These are phyloP conservation scores for Pseudoscleropodium purum DNA, from an alignment of 225 moss, liverwort and hornwort species.

Conservation along the genomic window DNA sequence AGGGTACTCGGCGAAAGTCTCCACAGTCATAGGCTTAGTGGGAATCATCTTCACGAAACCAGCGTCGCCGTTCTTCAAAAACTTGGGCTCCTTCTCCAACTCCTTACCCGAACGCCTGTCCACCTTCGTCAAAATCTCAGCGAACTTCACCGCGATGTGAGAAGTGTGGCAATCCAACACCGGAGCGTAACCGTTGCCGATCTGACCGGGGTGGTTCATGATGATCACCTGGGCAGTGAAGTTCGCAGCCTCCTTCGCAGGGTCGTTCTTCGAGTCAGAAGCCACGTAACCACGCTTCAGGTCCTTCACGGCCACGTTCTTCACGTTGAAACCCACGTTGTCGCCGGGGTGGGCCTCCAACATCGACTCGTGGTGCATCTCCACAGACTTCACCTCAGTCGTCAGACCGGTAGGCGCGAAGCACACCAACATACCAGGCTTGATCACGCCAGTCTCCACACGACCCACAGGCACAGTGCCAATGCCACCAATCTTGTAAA, in stretches of 20 bases:
- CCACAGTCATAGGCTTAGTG: constrained; percentile 55
- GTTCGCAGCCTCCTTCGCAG: constrained; percentile 49
- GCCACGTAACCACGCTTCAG: constrained; percentile 50
- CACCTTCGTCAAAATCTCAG: constrained; percentile 46
- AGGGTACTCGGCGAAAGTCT: constrained; percentile 40
- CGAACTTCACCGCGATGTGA: constrained; percentile 36
- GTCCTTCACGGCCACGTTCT: constrained; percentile 41
- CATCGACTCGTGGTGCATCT: constrained; percentile 63
- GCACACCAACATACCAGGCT: constrained; percentile 44
- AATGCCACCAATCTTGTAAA: constrained; percentile 42
- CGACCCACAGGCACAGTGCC: constrained; percentile 41
- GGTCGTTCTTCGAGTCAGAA: constrained; percentile 55
- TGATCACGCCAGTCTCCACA: constrained; percentile 38
- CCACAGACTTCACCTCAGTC: constrained; percentile 52
- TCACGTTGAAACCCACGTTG: constrained; percentile 40
- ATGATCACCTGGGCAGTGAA: constrained; percentile 50
- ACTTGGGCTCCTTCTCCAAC: constrained; percentile 59
- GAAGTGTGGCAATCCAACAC: constrained; percentile 53
- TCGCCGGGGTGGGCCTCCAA: constrained; percentile 40
- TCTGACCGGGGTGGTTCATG: constrained; percentile 57
- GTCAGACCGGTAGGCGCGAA: constrained; percentile 51
- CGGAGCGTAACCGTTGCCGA: constrained; percentile 45
- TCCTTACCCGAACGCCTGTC: constrained; percentile 51
- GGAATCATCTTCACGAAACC: constrained; percentile 60
- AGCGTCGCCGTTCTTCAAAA: constrained; percentile 48